Evolutionary conservation across 371 early-diverging fungal genomes (phyloP).

Genomic region (Rhizoclosmatium hyalinum): DNA sequence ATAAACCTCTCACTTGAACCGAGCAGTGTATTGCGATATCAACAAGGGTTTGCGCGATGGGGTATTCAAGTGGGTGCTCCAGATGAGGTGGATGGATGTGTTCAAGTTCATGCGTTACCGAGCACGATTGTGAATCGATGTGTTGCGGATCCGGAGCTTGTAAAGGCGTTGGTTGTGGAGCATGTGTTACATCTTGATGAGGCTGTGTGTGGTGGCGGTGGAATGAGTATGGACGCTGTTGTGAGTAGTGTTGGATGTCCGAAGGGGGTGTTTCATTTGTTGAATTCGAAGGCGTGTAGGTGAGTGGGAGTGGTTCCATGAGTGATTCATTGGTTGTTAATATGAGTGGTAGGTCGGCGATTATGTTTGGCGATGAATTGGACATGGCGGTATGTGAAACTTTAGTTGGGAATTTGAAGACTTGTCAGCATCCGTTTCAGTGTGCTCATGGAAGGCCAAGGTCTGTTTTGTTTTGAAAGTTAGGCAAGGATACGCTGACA

Average conservation of each 20-base stretch:
- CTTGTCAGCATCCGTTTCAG: slow-evolving; percentile 57
- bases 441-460: slow-evolving; percentile 53
- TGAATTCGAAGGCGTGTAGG: slow-evolving; percentile 82
- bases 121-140: slow-evolving; percentile 70
- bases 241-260: slow-evolving; percentile 57
- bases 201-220: not conserved
- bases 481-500: not conserved
- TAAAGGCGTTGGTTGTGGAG: slow-evolving; percentile 60
- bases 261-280: slow-evolving; percentile 67
- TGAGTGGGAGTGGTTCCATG: slow-evolving; percentile 23
- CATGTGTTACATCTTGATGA: slow-evolving; percentile 55
- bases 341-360: slow-evolving; percentile 58
- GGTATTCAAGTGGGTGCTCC: slow-evolving; percentile 57
- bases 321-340: slow-evolving; percentile 17
- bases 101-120: slow-evolving; percentile 54
- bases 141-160: slow-evolving; percentile 55
- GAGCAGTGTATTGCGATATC: slow-evolving; percentile 48
- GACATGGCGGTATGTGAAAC: slow-evolving; percentile 55
- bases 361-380: slow-evolving; percentile 78
- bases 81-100: slow-evolving; percentile 4
- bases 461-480: slow-evolving; percentile 3
- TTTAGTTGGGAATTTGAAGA: slow-evolving; percentile 59
- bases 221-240: slow-evolving; percentile 20
- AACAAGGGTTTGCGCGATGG: slow-evolving; percentile 59
- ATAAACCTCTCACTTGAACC: slow-evolving; percentile 52